Evolutionary conservation across 305 asterid species (phyloP), one percentile per base, ranked within the genome.

Genomic region (Fraxinus velutina): DNA sequence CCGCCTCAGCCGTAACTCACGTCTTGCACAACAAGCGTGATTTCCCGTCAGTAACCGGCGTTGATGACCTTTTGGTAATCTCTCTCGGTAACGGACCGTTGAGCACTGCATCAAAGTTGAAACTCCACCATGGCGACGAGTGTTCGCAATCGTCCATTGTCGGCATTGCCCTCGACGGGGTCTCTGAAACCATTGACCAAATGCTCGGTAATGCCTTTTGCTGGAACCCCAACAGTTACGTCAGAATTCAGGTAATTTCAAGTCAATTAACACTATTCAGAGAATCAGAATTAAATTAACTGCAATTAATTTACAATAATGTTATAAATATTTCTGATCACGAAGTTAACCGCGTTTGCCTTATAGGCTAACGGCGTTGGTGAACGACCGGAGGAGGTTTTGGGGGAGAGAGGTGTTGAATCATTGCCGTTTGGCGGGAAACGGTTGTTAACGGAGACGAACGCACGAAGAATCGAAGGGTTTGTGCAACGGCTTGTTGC

Each of bases 351-450:
- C 36, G 84, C 68, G 73, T 80, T 77, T 39, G 52, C 7, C 1
- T 47, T 24, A 68, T 90, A 94, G 98, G 92, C 90, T 17, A 89
- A 88, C 90, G 92, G 96, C 21, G 89, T 85, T 27, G 84, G 71
- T 30, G 80, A 78, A 29, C 84, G 27, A 72, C 81, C 85, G 74
- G 86, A 83, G 62, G 92, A 90, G 8, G 89, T 92, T 62, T 70
- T 92, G 88, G 90, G 84, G 62, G 97, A 89, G 82, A 90, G 90
- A 79, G 97, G 94, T 0, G 92, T 94, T 75, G 97, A 90, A 80
- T 82, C 98, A 6, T 64, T 93, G 84, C 95, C 96, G 86, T 94
- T 94, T 84, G 97, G 98, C 88, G 96, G 97, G 89, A 94, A 93
- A 83, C 93, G 97, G 84, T 80, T 94, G 42, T 76, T 94, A 80